phyloP scores from a whole-genome alignment of 805 yeast genomes.

The Starmerella sp. region DNA sequence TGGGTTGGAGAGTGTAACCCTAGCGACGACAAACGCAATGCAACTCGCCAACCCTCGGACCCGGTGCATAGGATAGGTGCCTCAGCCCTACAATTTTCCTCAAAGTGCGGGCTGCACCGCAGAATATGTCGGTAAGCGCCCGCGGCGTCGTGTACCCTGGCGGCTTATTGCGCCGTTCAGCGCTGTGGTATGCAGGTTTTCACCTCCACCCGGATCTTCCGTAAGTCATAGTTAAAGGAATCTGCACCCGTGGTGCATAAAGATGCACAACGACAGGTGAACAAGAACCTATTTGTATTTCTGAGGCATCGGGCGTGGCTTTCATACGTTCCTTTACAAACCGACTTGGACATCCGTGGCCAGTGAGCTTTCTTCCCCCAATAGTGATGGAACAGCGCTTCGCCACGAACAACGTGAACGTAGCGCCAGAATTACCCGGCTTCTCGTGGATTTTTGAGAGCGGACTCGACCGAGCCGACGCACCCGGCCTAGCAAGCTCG shows the following conservation, averaged over 20 bases:
- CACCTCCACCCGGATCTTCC: background rate
- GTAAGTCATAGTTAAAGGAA: constrained; percentile 2
- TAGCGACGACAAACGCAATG: background rate
- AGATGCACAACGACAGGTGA: background rate
- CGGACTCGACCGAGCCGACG: background rate
- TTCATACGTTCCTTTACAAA: background rate
- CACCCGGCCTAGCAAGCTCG: background rate
- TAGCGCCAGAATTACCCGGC: background rate
- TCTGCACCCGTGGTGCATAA: constrained; percentile 1
- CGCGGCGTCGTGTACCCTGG: background rate
- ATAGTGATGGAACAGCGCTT: constrained; percentile 2
- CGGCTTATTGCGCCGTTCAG: background rate
- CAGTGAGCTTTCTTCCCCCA: background rate
- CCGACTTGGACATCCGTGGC: background rate
- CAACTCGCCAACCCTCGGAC: background rate
- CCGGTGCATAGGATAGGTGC: background rate
- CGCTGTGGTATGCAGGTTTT: background rate
- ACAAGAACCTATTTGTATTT: background rate
- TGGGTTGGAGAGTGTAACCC: background rate
- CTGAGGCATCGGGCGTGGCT: background rate
- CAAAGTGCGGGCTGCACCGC: background rate
- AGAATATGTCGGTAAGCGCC: constrained; percentile 1
- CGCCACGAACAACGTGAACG: background rate
- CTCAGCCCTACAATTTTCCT: background rate
- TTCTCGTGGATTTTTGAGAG: constrained; percentile 4